These are phyloP conservation scores for Stephania cephalantha DNA, from an alignment of 164 flowering plant genomes.

Conservation along the genomic window DNA sequence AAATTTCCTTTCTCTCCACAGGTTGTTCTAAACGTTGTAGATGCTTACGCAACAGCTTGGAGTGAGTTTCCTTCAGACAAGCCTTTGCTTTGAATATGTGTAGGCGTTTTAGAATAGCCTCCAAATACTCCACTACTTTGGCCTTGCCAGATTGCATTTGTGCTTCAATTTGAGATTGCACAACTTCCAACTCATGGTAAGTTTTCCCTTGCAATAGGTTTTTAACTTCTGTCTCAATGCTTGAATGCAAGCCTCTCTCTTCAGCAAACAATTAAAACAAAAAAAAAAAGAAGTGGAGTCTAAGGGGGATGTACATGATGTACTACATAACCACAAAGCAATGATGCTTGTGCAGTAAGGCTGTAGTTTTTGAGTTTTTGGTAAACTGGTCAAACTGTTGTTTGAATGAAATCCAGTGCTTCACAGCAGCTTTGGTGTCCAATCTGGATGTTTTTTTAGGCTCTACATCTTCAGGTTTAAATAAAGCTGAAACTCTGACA, in stretches of 20 bases:
- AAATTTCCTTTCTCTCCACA: conserved; percentile 28
- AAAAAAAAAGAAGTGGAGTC: too few relatives aligned
- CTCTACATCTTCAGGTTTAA: too few relatives aligned
- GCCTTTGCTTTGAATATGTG: conserved; percentile 96
- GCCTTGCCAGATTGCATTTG: conserved; percentile 87
- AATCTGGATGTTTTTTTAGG: too few relatives aligned
- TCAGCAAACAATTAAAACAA: conserved; percentile 64
- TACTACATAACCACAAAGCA: too few relatives aligned
- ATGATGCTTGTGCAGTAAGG: too few relatives aligned
- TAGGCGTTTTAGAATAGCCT: conserved; percentile 85
- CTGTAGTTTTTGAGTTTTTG: too few relatives aligned
- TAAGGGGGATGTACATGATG: too few relatives aligned
- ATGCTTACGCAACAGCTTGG: conserved; percentile 68
- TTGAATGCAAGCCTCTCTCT: conserved; percentile 89
- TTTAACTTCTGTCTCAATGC: conserved; percentile 82
- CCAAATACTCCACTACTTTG: conserved; percentile 97
- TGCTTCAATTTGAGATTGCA: conserved; percentile 59
- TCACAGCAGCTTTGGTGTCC: too few relatives aligned
- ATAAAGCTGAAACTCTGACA: too few relatives aligned
- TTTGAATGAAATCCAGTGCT: too few relatives aligned
- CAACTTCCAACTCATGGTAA: conserved; percentile 51
- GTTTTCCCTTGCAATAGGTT: conserved; percentile 63
- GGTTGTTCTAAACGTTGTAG: conserved; percentile 69
- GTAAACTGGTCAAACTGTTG: too few relatives aligned
- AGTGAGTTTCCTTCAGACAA: conserved; percentile 83